phyloP scores from a whole-genome alignment of 371 early-diverging fungal genomes.

The Rhizomucor pusillus region DNA sequence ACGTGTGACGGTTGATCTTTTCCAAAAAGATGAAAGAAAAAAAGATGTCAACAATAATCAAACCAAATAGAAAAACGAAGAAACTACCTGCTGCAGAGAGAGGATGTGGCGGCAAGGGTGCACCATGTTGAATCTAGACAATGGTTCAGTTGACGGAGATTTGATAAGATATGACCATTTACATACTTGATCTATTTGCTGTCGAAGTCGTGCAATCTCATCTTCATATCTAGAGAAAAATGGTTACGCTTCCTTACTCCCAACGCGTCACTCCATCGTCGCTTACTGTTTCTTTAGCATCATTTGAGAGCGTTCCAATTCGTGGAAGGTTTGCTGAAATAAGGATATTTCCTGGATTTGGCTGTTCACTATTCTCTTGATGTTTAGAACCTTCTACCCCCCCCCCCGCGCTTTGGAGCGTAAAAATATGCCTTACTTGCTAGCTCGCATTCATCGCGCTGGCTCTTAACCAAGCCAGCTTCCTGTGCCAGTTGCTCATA shows the following conservation, averaged over 20 bases:
- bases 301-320: slow-evolving; percentile 73
- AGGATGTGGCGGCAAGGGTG: no score
- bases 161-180: no score
- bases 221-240: slow-evolving; percentile 24
- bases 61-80: no score
- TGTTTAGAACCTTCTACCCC: no score
- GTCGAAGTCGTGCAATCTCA: slow-evolving; percentile 30
- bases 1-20: no score
- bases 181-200: slow-evolving; percentile 28
- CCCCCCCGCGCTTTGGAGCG: background rate
- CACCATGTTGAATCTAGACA: background rate
- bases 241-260: background rate
- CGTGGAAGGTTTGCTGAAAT: slow-evolving; percentile 71
- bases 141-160: background rate
- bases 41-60: no score
- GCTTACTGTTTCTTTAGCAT: slow-evolving; percentile 62
- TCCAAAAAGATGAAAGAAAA: no score
- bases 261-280: background rate
- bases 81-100: no score
- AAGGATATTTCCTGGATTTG: slow-evolving; percentile 72
- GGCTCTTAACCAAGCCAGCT: slow-evolving; percentile 59
- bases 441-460: slow-evolving; percentile 85
- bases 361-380: slow-evolving; percentile 36
- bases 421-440: slow-evolving; percentile 54
- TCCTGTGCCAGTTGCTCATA: slow-evolving; percentile 77